phyloP scores from a whole-genome alignment of 2,329 filamentous ascomycete genomes.

The Zymoseptoria brevis region DNA sequence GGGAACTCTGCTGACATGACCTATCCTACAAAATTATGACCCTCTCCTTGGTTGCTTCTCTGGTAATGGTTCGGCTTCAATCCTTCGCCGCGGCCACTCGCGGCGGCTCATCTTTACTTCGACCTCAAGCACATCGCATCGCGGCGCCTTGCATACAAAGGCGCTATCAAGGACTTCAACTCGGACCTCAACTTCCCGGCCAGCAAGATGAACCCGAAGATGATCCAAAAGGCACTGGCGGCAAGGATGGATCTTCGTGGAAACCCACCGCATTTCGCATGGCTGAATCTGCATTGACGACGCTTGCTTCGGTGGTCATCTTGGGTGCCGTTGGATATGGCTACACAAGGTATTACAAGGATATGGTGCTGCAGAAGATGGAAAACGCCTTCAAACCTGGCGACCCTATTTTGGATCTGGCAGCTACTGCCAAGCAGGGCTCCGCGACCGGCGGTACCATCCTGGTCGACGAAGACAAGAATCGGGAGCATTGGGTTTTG shows the following conservation, averaged over 20 bases:
- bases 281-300: conserved; percentile 45
- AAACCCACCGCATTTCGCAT: conserved; percentile 41
- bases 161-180: conserved; percentile 5
- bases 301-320: conserved; percentile 43
- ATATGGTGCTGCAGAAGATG: conserved; percentile 86
- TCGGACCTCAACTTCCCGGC: conserved; percentile 16
- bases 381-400: conserved; percentile 83
- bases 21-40: not conserved
- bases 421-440: conserved; percentile 42
- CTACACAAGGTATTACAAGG: conserved; percentile 60
- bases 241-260: conserved; percentile 17
- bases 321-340: conserved; percentile 57
- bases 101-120: conserved; percentile 1
- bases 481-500: conserved; percentile 70
- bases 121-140: not conserved
- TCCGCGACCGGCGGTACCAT: conserved; percentile 16
- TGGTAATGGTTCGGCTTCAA: not conserved
- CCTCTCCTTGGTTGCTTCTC: not conserved
- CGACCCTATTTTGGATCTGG: conserved; percentile 59
- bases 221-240: conserved; percentile 5
- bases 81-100: not conserved
- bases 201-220: conserved; percentile 16
- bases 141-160: conserved; percentile 3
- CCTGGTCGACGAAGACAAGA: conserved; percentile 31
- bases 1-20: not conserved